Evolutionary conservation across 805 yeast species (phyloP), one percentile per base, ranked within the genome.

Genomic region (Hanseniaspora valbyensis): DNA sequence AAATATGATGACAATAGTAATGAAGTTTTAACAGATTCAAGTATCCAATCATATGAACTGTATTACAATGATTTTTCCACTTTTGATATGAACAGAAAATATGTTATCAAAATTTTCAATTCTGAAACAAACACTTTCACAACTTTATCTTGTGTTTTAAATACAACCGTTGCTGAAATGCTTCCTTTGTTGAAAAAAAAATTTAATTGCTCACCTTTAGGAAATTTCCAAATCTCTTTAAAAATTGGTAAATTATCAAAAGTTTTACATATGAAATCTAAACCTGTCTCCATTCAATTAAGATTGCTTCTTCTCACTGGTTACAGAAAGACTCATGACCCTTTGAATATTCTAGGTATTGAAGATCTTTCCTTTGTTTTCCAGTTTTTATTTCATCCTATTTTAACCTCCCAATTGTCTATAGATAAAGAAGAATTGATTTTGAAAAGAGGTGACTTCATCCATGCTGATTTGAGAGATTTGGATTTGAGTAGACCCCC

Each of bases 401-500:
- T 79, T 32, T 74, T 76, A 18, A 69, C 83, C 32, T 72, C 83
- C 44, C 78, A 74, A 51, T 67, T 80, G 53, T 74, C 80, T 18
- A 75, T 74, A n/a, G 83, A 78, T 50, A 87, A 83, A 59, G 90
- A 83, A 56, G 75, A 76, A n/a, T 67, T 75, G 53, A 71, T 82
- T 49, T 69, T 78, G 40, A 75, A 72, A 53, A 61, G 64, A 50
- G 61, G 67, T 50, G 84, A 83, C 62, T 80, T 80, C 54, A 78
- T 80, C 21, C 78, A 80, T 61, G 94, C 86, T 10, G 78, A 84
- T 61, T 71, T 88, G 54, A 75, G 80, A 34, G 77, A 83, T 50
- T 74, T 83, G 69, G 81, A 83, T 57, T 69, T 89, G 51, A 86
- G 85, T 54, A 85, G 86, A 18, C 83, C 90, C 7, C 96, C 96